Conservation (phyloP, 257 asterid genomes). For the Phtheirospermum japonicum region DNA sequence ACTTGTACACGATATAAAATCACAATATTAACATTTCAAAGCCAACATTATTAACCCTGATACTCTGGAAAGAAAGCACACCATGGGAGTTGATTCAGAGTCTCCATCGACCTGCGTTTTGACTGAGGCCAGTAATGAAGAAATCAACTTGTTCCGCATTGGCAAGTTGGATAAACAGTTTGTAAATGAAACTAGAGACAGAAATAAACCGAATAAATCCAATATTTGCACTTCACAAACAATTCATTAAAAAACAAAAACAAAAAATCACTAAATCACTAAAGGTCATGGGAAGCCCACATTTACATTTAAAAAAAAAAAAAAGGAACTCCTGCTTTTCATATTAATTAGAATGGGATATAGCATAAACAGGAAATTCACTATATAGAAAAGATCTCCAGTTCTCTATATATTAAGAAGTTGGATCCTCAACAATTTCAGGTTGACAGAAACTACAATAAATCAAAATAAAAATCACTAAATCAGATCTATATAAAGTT, state of each 20-base stretch:
- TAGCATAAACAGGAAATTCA: not conserved
- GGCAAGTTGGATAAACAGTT: slow-evolving; percentile 9
- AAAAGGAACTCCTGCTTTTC: not conserved
- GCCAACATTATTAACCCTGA: not conserved
- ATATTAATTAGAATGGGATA: not conserved
- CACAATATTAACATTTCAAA: no score
- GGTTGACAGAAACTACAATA: no score
- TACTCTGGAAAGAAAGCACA: slow-evolving; percentile 44
- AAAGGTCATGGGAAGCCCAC: slow-evolving; percentile 4
- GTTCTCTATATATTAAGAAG: slow-evolving; percentile 3
- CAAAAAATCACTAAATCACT: slow-evolving; percentile 72
- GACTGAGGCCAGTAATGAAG: slow-evolving; percentile 18
- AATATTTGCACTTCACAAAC: slow-evolving; percentile 87
- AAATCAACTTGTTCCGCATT: slow-evolving; percentile 28
- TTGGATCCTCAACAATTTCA: slow-evolving; percentile 1
- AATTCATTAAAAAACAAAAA: slow-evolving; percentile 95
- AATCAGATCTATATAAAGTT: slow-evolving; percentile 9
- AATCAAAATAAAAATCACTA: slow-evolving; percentile 8
- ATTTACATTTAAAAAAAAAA: no score
- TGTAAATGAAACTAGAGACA: not conserved
- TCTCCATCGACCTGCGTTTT: slow-evolving; percentile 86
- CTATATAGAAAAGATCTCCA: slow-evolving; percentile 9
- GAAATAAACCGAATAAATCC: slow-evolving; percentile 30
- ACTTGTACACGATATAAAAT: not conserved
- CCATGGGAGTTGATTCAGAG: slow-evolving; percentile 99